Base-by-base conservation (phyloP, 2,329 filamentous ascomycete genomes). In the Stachybotrys chlorohalonatus region DNA sequence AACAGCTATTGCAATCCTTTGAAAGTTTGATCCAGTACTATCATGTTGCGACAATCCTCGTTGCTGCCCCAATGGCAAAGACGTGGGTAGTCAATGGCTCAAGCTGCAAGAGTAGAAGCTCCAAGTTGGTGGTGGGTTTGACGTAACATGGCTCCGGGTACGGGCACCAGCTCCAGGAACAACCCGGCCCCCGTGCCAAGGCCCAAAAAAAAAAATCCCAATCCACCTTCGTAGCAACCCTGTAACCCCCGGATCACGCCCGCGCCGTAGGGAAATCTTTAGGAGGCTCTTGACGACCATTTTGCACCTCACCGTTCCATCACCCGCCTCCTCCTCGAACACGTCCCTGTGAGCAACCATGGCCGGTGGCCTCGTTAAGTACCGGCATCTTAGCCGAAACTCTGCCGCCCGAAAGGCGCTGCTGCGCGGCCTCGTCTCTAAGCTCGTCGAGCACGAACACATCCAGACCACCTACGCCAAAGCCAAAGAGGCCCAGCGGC, bases 401-500 rank as follows among this genome's bases (percentile, higher is more conserved):
- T 96, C 91, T 52, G 79, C 93, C 54, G 94, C 96, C 70, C 84
- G 94, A 69, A 84, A 93, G 76, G 93, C 94, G 53, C 84, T 99
- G 63, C 85, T 99, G 62, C 90, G 94, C 67, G 96, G 97, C 74
- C 80, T 99, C 58, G 92, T 97, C 70, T 96, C 93, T 62, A 94
- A 93, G 54, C 87, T 99, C 62, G 88, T 99, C 75, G 82, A 89
- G 72, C 85, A 95, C 73, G 94, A 99, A 77, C 85, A 90, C 59
- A 95, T 99, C 75, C 85, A 87, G 60, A 99, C 94, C 52, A 96
- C 94, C 74, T 96, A 89, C 81, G 86, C 87, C 70, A 97, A 97
- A 75, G 94, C 94, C 51, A 99, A 97, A 75, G 94, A 99, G 76
- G 89, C 94, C 17, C 94, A 99, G 75, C 82, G 89, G 48, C 72